Conservation (phyloP, 371 early-diverging fungal species). For the Sporodiniella umbellata region DNA sequence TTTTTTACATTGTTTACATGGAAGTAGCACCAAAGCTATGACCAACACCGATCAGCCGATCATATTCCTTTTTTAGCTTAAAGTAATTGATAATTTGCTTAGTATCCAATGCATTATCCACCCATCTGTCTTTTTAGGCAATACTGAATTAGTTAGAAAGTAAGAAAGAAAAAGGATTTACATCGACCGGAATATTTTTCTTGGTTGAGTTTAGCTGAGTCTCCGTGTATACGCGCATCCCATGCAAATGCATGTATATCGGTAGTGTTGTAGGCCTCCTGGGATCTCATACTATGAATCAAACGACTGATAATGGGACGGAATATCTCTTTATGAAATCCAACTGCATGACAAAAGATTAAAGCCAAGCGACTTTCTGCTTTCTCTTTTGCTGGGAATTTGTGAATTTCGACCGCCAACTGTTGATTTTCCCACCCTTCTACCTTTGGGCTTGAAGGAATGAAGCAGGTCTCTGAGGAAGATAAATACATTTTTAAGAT, state of each 20-base stretch:
- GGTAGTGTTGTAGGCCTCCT: slow-evolving; percentile 18
- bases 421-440: slow-evolving; percentile 23
- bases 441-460: slow-evolving; percentile 23
- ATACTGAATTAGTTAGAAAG: too few relatives aligned
- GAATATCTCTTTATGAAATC: slow-evolving; percentile 37
- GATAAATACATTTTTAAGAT: slow-evolving; percentile 12
- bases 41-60: slow-evolving; percentile 35
- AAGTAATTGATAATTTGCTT: slow-evolving; percentile 30
- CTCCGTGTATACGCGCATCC: slow-evolving; percentile 48
- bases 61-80: slow-evolving; percentile 20
- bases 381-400: slow-evolving; percentile 12
- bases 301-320: slow-evolving; percentile 35
- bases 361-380: too few relatives aligned
- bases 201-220: slow-evolving; percentile 39
- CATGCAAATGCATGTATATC: slow-evolving; percentile 29
- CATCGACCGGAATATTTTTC: too few relatives aligned
- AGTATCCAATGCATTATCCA: slow-evolving; percentile 42
- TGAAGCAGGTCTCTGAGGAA: slow-evolving; percentile 8
- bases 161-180: neutral
- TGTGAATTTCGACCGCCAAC: slow-evolving; percentile 29
- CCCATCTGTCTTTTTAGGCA: slow-evolving; percentile 46
- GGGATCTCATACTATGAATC: slow-evolving; percentile 8
- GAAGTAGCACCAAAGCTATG: slow-evolving; percentile 46
- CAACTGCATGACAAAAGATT: slow-evolving; percentile 40
- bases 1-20: slow-evolving; percentile 21